These are phyloP conservation scores for Phymatotrichopsis omnivora DNA, from an alignment of 2,329 filamentous ascomycete species.

Conservation along the genomic window DNA sequence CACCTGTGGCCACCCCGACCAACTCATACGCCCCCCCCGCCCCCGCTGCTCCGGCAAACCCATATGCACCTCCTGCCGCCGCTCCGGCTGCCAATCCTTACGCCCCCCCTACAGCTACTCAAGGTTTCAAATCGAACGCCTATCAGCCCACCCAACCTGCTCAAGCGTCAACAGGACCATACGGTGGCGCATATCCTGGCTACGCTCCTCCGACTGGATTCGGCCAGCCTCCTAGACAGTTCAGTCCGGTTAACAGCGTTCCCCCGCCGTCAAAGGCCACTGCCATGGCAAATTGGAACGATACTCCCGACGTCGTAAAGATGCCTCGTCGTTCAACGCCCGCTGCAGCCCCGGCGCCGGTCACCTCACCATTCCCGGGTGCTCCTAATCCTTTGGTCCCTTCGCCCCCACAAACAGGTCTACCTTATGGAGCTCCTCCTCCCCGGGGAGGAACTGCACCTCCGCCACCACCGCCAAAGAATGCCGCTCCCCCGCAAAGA, in stretches of 20 bases:
- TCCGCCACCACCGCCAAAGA: constrained; percentile 44
- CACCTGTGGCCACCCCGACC: constrained; percentile 19
- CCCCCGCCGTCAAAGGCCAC: constrained; percentile 53
- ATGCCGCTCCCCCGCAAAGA: constrained; percentile 15
- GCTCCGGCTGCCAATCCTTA: constrained; percentile 15
- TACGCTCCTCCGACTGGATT: constrained; percentile 25
- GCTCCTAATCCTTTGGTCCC: constrained; percentile 59
- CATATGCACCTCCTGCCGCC: constrained; percentile 5
- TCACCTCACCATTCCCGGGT: constrained; percentile 65
- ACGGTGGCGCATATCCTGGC: constrained; percentile 18
- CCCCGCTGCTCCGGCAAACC: background rate
- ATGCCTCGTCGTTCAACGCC: constrained; percentile 67
- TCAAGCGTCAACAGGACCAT: constrained; percentile 18
- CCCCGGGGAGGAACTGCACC: constrained; percentile 48
- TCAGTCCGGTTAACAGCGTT: constrained; percentile 55
- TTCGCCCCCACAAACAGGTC: constrained; percentile 69
- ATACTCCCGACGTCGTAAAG: constrained; percentile 78
- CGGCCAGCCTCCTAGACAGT: constrained; percentile 49
- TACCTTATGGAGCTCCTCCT: constrained; percentile 63
- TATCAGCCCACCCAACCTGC: constrained; percentile 22
- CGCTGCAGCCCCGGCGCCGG: constrained; percentile 47
- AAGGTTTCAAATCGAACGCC: constrained; percentile 46
- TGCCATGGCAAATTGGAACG: constrained; percentile 81
- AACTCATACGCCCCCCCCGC: constrained; percentile 33
- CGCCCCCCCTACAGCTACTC: constrained; percentile 12